These are phyloP conservation scores for Botryosphaeria agaves DNA, from an alignment of 2,329 filamentous ascomycete species.

Conservation along the genomic window DNA sequence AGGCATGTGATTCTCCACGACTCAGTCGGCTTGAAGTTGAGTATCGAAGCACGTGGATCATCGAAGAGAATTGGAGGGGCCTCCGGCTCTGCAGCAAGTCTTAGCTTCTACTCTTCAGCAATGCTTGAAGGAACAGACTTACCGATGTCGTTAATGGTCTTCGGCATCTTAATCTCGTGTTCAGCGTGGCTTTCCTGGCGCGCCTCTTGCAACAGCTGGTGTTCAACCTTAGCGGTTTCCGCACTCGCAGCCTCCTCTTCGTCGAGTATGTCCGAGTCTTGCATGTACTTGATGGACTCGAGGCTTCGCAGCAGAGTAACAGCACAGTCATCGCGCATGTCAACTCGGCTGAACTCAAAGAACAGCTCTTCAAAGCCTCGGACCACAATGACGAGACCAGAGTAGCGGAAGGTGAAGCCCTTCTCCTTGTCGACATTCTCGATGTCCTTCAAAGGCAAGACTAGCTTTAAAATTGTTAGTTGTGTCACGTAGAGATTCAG, in stretches of 20 bases:
- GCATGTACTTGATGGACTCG: constrained; percentile 52
- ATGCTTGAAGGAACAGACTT: background rate
- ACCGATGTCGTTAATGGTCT: constrained; percentile 7
- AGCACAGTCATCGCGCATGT: constrained; percentile 74
- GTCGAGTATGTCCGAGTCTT: constrained; percentile 50
- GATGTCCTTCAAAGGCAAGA: constrained; percentile 77
- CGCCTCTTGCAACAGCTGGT: constrained; percentile 63
- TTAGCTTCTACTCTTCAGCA: background rate
- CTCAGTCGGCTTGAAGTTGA: constrained; percentile 76
- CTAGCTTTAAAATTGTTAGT: constrained; percentile 31
- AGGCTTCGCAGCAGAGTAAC: constrained; percentile 64
- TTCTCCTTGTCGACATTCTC: constrained; percentile 92
- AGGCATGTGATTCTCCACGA: constrained; percentile 76
- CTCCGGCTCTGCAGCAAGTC: constrained; percentile 25
- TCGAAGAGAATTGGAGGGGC: constrained; percentile 72
- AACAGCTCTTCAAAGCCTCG: constrained; percentile 90
- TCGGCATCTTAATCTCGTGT: constrained; percentile 18
- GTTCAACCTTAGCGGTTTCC: constrained; percentile 61
- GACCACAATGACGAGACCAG: constrained; percentile 82
- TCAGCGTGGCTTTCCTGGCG: constrained; percentile 30
- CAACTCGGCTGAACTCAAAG: constrained; percentile 72
- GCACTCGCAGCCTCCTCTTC: constrained; percentile 54
- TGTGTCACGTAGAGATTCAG: no score
- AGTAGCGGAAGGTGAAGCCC: constrained; percentile 81
- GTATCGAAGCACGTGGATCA: constrained; percentile 69